These are phyloP conservation scores for carrot (Daucus carota) DNA, from an alignment of 129 eudicot species.

Conservation along the genomic window DH1_v3.0 NC_030382.2:44330501-44331000, in stretches of 20 bases:
- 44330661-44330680: conserved; percentile 97
- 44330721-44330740: background rate
- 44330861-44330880: conserved; percentile 78
- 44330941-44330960: conserved; percentile 8
- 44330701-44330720: background rate
- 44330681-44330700: conserved; percentile 8
- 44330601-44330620: conserved; percentile 66
- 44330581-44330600: conserved; percentile 98
- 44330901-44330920: conserved; percentile 99
- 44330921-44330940: conserved; percentile 14
- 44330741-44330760: background rate
- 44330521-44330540: background rate
- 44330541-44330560: background rate
- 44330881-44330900: conserved; percentile 99
- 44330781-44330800: background rate
- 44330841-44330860: conserved; percentile 81
- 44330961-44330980: background rate
- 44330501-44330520: background rate
- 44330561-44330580: background rate
- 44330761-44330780: background rate
- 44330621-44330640: conserved; percentile 99
- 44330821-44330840: conserved; percentile 93
- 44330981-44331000: background rate
- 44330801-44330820: background rate
- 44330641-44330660: conserved; percentile 77